A percentile compares a stretch with the other conserved stretches of the same genome.
phyloP scores from a whole-genome alignment of 2,329 filamentous ascomycete species.

The Mollisiaceae sp. region DNA sequence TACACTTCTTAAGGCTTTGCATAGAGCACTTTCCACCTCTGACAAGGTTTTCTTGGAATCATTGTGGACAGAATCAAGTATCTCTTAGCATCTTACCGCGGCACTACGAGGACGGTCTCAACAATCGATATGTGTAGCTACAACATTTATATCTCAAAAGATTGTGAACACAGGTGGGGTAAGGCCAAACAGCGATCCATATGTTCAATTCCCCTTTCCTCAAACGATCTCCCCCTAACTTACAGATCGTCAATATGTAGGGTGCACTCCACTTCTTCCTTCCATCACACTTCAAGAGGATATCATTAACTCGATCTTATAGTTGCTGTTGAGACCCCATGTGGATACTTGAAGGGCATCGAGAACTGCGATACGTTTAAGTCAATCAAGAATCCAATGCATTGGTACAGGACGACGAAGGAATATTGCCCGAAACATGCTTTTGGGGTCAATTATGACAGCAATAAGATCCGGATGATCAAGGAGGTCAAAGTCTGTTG shows the following conservation, averaged over 20 bases:
- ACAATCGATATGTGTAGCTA: not conserved
- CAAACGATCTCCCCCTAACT: no score
- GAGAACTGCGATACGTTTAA: not conserved
- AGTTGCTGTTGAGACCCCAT: not conserved
- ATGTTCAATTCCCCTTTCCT: no score
- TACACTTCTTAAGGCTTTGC: not conserved
- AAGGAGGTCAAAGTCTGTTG: conserved; percentile 1
- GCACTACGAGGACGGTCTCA: not conserved
- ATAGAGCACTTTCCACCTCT: not conserved
- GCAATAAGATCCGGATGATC: not conserved
- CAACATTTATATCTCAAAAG: not conserved
- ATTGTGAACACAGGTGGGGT: conserved; percentile 1
- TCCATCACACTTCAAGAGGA: not conserved
- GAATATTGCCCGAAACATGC: conserved; percentile 1
- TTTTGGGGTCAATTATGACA: not conserved
- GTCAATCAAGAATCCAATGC: not conserved
- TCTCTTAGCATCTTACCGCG: no score
- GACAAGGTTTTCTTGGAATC: not conserved
- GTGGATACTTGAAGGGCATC: not conserved
- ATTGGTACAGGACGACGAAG: not conserved
- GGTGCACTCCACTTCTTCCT: no score
- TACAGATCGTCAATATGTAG: no score
- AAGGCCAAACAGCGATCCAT: not conserved
- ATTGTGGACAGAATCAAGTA: not conserved
- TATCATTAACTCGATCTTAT: not conserved